phyloP scores from a whole-genome alignment of 1,284 basidiomycete genomes.

The Chiua sp. region DNA sequence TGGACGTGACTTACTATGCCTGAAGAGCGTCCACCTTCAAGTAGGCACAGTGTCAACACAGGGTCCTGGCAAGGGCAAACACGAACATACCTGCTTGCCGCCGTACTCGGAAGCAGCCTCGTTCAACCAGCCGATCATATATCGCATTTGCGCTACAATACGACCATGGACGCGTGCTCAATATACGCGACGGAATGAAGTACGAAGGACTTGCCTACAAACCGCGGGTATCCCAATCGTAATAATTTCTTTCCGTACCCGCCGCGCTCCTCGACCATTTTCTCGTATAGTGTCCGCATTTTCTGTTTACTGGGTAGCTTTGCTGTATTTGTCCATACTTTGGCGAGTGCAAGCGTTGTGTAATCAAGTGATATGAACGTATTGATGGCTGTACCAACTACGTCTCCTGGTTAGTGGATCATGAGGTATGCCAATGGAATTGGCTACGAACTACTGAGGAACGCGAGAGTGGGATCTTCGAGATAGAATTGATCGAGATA shows the following conservation, averaged over 20 bases:
- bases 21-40: conserved; percentile 8
- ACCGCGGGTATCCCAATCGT: neutral
- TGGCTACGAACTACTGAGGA: conserved; percentile 12
- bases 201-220: conserved; percentile 3
- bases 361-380: conserved; percentile 1
- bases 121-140: conserved; percentile 16
- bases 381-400: neutral
- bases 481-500: conserved; percentile 24
- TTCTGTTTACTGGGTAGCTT: conserved; percentile 11
- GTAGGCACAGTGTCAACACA: neutral
- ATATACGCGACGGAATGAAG: neutral
- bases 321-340: conserved; percentile 22
- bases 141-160: neutral
- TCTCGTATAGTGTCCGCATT: conserved; percentile 9
- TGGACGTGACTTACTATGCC: conserved; percentile 2
- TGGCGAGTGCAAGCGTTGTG: conserved; percentile 16
- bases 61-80: neutral
- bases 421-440: neutral
- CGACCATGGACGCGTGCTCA: too few species aligned
- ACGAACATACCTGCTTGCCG: conserved; percentile 17
- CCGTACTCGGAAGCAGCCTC: conserved; percentile 13
- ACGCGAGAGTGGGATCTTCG: conserved; percentile 23
- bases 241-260: conserved; percentile 18
- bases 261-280: neutral
- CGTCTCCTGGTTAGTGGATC: neutral